These are phyloP conservation scores for Diospyros lotus DNA, from an alignment of 148 eudicot genomes.

Conservation along the genomic window DNA sequence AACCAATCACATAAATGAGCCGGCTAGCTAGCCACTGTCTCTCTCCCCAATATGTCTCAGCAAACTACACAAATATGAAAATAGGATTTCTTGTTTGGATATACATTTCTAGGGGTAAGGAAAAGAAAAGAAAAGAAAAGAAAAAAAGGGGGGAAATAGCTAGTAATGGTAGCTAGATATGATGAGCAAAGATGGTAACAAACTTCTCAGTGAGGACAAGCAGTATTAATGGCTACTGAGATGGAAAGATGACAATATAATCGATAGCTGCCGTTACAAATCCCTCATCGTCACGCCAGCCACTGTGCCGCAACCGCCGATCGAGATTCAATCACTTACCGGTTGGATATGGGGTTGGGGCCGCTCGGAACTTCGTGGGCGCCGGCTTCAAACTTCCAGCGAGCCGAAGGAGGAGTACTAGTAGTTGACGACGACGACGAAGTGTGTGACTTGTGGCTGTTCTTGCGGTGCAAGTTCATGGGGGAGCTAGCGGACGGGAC, in stretches of 20 bases:
- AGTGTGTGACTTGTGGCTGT: conserved; percentile 8
- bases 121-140: conserved; percentile 2
- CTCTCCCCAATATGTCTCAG: neutral
- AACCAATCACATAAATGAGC: neutral
- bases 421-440: neutral
- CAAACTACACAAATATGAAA: neutral
- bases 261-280: conserved; percentile 5
- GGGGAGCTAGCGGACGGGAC: neutral
- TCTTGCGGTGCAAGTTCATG: conserved; percentile 19
- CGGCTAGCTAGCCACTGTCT: neutral
- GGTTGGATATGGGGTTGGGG: conserved; percentile 79
- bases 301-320: neutral
- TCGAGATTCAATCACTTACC: conserved; percentile 37
- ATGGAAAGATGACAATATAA: conserved; percentile 8
- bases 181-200: conserved; percentile 12
- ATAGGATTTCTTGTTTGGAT: conserved; percentile 7
- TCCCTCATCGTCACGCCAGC: conserved; percentile 5
- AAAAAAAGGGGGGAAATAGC: neutral
- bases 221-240: conserved; percentile 12
- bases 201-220: conserved; percentile 24
- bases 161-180: neutral
- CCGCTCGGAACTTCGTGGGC: conserved; percentile 93
- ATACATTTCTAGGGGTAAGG: conserved; percentile 9
- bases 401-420: neutral
- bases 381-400: conserved; percentile 36